Base-by-base conservation (phyloP, 2,329 filamentous ascomycete genomes). In the Exserohilum rostratum region DNA sequence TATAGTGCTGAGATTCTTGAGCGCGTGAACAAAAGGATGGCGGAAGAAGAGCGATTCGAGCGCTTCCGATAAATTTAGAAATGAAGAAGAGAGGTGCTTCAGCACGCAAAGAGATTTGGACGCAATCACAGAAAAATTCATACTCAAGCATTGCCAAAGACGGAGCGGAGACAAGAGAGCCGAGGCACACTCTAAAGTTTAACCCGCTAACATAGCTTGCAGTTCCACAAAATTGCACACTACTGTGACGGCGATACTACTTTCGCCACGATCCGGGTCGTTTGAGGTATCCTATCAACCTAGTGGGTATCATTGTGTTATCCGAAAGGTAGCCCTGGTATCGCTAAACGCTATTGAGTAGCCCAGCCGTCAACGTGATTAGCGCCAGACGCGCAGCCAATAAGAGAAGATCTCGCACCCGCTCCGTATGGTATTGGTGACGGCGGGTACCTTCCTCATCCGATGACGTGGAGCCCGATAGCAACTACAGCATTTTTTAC, bases 1-100 rank as follows among this genome's bases (percentile, higher is more conserved):
- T 99, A 97, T 70, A 86, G 88, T 66, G 69, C 76, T 13, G 84
- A 85, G 27, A 86, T 88, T 0, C 78, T 96, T 45, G 80, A 84
- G 51, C 80, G 82, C 53, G 89, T 97, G 2, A 85, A 89, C 69
- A 78, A 79, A 60, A 85, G 87, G 62, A 81, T 88, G 69, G 79
- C 79, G 50, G 90, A 96, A 71, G 89, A 91, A 39, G 83, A 82
- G 49, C 76, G 78, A 37, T 84, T 79, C 64, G 76, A 80, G 44
- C 73, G 76, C 54, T 84, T 80, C 61, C 77, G 80, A 60, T 82
- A 58, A 34, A 27, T 46, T 15, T 9, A 51, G 34, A 40, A 12
- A 35, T 15, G n/a, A 47, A 13, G 3, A 33, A 42, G 17, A 42
- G 15, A 37, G 13, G 15, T 20, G 18, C 35, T 38, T 30, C 22